Evolutionary conservation across 129 eudicot species (phyloP), one percentile per base, ranked within the genome.

Genomic region (Flaveria sonorensis): DNA sequence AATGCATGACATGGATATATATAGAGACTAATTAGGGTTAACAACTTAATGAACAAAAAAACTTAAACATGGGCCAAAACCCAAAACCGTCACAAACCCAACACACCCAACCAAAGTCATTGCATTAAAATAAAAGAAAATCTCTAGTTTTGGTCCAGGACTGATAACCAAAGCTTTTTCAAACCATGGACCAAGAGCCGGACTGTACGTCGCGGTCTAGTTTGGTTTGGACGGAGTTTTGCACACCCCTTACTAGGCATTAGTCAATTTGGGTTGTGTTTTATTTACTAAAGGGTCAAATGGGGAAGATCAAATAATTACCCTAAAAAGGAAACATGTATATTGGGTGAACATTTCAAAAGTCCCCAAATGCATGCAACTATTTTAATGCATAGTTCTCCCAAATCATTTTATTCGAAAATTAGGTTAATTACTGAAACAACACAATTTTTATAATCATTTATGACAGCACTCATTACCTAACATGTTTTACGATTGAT

Each of bases 401-500:
- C 18, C 15, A 26, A n/a, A 26, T 50, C 48, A 48, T 71, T 4
- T 26, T 32, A 30, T 26, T 18, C 1, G 1, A 28, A 69, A 70
- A 52, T 12, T 8, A 15, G 14, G 9, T 26, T 62, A 21, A 36
- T 13, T 50, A 50, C 50, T 8, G 36, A 4, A 30, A 70, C 9
- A 30, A 4, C 28, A 50, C 18, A 1, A 28, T 15, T 62, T n/a
- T 62, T 28, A 63, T 14, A 15, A 23, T 30, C 12, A 63, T 63
- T 6, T 30, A 13, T 16, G 46, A 16, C n/a, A 36, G 39, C 66
- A 4, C 66, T 13, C 46, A 15, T 65, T 46, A 62, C 30, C 48
- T 50, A 75, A 75, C 79, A 47, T 28, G 15, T 42, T n/a, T 60
- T 57, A 26, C 14, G 10, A 50, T 64, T 74, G 63, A 62, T 73